Evolutionary conservation across 495 filamentous ascomycete species (phyloP).

Genomic region (Evernia prunastri): DNA sequence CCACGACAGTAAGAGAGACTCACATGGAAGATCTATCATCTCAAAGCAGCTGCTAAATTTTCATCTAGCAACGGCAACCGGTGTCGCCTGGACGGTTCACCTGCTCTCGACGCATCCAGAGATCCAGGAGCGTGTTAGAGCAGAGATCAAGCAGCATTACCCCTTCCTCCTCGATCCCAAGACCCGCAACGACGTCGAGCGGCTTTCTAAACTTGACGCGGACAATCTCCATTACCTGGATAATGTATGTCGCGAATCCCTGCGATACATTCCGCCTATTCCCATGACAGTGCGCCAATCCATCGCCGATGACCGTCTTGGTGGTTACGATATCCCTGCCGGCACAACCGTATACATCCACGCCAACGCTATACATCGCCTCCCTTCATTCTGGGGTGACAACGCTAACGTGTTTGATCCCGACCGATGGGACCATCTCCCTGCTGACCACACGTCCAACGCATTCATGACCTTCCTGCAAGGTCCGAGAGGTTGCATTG

Average conservation of each 20-base stretch:
- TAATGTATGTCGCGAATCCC: constrained; percentile 45
- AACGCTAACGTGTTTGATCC: constrained; percentile 38
- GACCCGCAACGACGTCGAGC: constrained; percentile 16
- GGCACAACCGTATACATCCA: constrained; percentile 25
- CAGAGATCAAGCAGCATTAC: constrained; percentile 27
- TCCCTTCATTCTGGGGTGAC: constrained; percentile 47
- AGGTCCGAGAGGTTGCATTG: constrained; percentile 30
- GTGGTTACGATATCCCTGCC: constrained; percentile 26
- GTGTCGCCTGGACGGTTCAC: constrained; percentile 28
- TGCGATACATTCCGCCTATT: constrained; percentile 44
- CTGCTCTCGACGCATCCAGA: constrained; percentile 28
- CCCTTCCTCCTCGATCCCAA: constrained; percentile 25
- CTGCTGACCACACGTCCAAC: constrained; percentile 23
- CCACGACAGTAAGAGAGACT: constrained; percentile 21
- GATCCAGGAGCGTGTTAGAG: constrained; percentile 26
- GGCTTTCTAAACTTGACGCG: constrained; percentile 20
- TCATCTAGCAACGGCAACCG: constrained; percentile 25
- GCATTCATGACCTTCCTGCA: constrained; percentile 31
- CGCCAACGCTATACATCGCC: constrained; percentile 29
- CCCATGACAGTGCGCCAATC: constrained; percentile 33
- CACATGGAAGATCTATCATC: neutral
- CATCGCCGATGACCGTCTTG: constrained; percentile 22
- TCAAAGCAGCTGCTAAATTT: neutral
- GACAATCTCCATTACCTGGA: constrained; percentile 40
- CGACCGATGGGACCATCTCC: constrained; percentile 28